phyloP scores from a whole-genome alignment of 179 eudicot genomes.

The Sideroxylon spinosum region DNA sequence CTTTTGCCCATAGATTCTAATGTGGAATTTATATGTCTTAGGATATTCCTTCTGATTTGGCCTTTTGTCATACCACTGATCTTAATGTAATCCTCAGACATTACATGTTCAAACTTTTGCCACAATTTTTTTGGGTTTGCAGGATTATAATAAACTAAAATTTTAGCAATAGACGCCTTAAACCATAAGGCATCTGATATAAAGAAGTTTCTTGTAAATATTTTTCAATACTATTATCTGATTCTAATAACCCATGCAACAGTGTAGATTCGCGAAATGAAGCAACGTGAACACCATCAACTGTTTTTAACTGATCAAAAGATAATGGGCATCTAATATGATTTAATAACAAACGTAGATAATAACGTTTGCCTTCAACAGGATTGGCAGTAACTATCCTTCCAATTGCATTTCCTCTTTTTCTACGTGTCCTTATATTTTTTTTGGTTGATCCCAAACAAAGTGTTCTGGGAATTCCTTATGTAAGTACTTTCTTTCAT shows the following conservation, averaged over 20 bases:
- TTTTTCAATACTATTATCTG: too few relatives aligned
- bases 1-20: not conserved
- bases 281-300: not conserved
- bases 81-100: too few relatives aligned
- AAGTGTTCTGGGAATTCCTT: slow-evolving; percentile 13
- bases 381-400: not conserved
- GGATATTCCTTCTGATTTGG: not conserved
- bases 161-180: too few relatives aligned
- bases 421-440: not conserved
- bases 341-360: slow-evolving; percentile 6
- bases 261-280: too few relatives aligned
- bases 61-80: too few relatives aligned
- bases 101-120: too few relatives aligned
- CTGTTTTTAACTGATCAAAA: slow-evolving; percentile 3
- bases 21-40: not conserved
- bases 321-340: slow-evolving; percentile 17
- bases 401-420: not conserved
- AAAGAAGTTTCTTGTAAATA: too few relatives aligned
- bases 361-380: slow-evolving; percentile 18
- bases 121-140: too few relatives aligned
- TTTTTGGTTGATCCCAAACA: slow-evolving; percentile 3
- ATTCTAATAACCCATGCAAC: too few relatives aligned
- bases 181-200: too few relatives aligned
- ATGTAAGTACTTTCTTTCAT: not conserved
- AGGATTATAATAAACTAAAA: too few relatives aligned